Evolutionary conservation across 2,329 filamentous ascomycete species (phyloP).

Genomic region (Bipolaris victoriae): DNA sequence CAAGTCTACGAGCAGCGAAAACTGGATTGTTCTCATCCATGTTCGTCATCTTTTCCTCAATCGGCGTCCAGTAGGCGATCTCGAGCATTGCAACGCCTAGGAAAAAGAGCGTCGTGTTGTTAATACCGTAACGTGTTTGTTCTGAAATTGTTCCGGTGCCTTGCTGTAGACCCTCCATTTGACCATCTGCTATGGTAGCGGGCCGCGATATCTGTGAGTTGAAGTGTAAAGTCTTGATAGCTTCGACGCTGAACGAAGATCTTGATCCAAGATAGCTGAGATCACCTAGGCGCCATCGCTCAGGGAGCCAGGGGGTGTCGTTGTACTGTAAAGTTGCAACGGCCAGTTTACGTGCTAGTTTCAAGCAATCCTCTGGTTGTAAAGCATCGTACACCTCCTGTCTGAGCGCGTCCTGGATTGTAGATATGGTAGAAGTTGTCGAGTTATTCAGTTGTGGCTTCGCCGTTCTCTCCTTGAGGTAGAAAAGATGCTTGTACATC

Average conservation of each 20-base stretch:
- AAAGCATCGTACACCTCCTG: slow-evolving; percentile 9
- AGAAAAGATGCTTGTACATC: background rate
- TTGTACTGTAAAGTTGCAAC: slow-evolving; percentile 28
- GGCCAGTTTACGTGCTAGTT: slow-evolving; percentile 25
- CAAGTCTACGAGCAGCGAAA: slow-evolving; percentile 31
- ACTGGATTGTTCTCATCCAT: slow-evolving; percentile 25
- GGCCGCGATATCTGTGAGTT: slow-evolving; percentile 21
- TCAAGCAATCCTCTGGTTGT: slow-evolving; percentile 21
- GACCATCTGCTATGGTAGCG: slow-evolving; percentile 16
- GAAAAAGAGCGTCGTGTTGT: slow-evolving; percentile 32
- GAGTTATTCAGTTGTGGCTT: background rate
- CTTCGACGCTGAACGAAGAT: slow-evolving; percentile 9
- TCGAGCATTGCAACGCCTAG: slow-evolving; percentile 36
- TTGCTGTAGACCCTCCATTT: background rate
- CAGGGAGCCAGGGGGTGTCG: slow-evolving; percentile 29
- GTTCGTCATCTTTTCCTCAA: slow-evolving; percentile 23
- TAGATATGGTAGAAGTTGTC: background rate
- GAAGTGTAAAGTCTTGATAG: slow-evolving; percentile 29
- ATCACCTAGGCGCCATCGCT: slow-evolving; percentile 25
- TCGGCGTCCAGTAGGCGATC: slow-evolving; percentile 31
- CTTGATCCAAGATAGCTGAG: slow-evolving; percentile 24
- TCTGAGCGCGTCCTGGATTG: background rate
- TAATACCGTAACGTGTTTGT: slow-evolving; percentile 25
- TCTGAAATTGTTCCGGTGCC: background rate
- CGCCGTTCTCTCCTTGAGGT: background rate